Conservation (phyloP, 148 eudicot genomes). For the Camellia lanceoleosa region DNA sequence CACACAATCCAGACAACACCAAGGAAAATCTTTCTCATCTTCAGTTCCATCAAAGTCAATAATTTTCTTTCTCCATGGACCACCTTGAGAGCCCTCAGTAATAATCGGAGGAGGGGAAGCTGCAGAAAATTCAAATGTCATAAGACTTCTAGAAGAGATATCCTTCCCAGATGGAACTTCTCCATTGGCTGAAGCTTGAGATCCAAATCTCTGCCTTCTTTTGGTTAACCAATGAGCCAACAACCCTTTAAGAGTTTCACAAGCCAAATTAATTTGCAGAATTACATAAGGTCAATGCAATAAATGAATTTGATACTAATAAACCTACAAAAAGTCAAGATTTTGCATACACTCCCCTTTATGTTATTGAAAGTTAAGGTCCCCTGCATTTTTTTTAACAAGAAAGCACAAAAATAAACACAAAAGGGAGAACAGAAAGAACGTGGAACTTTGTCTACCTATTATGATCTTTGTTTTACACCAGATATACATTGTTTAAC, state of each 20-base stretch:
- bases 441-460: not conserved
- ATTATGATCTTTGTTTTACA: not conserved
- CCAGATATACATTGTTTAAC: not conserved
- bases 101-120: slow-evolving; percentile 82
- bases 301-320: not conserved
- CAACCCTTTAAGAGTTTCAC: slow-evolving; percentile 93
- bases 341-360: not conserved
- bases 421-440: not conserved
- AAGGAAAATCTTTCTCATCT: slow-evolving; percentile 92
- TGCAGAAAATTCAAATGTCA: slow-evolving; percentile 88
- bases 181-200: slow-evolving; percentile 69
- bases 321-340: not conserved
- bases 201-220: slow-evolving; percentile 66
- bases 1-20: slow-evolving; percentile 96
- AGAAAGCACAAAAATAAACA: not conserved
- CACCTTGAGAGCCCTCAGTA: slow-evolving; percentile 92
- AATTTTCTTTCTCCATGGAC: slow-evolving; percentile 92
- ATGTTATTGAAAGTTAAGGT: not conserved
- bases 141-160: slow-evolving; percentile 53
- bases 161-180: slow-evolving; percentile 70
- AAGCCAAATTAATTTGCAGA: slow-evolving; percentile 81
- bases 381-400: not conserved
- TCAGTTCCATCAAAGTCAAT: slow-evolving; percentile 84
- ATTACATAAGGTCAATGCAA: not conserved
- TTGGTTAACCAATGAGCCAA: slow-evolving; percentile 74